Evolutionary conservation across 2,329 filamentous ascomycete genomes (phyloP).

Genomic region (Myrmaecium sp.): DNA sequence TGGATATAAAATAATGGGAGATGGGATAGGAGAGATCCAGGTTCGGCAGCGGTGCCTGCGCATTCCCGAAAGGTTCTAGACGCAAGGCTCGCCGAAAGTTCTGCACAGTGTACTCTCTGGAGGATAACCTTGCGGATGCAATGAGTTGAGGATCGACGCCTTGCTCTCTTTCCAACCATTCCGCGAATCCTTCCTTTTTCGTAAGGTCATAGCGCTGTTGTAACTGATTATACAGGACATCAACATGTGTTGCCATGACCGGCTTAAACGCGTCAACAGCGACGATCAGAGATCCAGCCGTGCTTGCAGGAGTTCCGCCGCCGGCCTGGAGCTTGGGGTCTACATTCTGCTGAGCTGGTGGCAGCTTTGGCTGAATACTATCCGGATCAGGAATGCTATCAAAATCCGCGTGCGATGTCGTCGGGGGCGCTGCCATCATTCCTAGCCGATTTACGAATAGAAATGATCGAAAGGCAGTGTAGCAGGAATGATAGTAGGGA

Average conservation of each 20-base stretch:
- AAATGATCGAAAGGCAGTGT: no score
- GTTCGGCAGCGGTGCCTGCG: conserved; percentile 23
- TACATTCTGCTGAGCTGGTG: conserved; percentile 1
- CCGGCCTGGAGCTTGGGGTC: conserved; percentile 14
- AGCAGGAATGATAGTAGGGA: no score
- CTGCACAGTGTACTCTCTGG: no score
- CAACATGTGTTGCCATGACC: conserved; percentile 13
- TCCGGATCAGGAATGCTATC: no score
- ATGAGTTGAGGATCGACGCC: no score
- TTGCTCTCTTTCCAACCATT: conserved; percentile 3
- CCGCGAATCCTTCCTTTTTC: conserved; percentile 8
- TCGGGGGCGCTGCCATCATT: no score
- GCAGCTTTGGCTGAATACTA: conserved; percentile 4
- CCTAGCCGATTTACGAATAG: no score
- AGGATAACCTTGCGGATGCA: no score
- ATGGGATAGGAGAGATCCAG: conserved; percentile 50
- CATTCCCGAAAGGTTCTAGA: conserved; percentile 32
- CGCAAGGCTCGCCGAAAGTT: no score
- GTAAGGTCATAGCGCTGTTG: conserved; percentile 13
- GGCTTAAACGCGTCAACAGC: conserved; percentile 16
- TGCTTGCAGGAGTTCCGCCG: conserved; percentile 14
- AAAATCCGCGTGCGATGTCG: no score
- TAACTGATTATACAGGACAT: conserved; percentile 13
- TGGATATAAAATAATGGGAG: conserved; percentile 85
- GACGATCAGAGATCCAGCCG: conserved; percentile 12